Conservation (phyloP, 139 green algal genomes). For the Picochlorum costavermella region DNA sequence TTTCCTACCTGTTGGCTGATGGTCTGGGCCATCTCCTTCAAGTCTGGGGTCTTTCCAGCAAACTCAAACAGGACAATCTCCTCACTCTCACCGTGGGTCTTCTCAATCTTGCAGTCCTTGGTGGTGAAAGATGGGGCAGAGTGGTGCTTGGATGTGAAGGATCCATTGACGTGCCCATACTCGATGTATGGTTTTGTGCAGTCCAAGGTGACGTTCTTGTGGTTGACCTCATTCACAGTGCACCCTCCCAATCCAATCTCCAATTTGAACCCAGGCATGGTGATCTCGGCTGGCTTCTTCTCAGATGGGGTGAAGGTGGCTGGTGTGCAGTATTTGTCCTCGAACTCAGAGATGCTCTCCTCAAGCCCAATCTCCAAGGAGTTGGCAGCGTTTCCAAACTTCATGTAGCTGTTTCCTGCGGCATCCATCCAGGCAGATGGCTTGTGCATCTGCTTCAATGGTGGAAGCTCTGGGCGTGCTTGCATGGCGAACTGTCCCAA, state of each 20-base stretch:
- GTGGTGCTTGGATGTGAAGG: constrained; percentile 19
- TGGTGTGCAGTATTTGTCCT: constrained; percentile 7
- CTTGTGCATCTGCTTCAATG: background rate
- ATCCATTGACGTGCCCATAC: constrained; percentile 1
- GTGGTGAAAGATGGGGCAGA: constrained; percentile 6
- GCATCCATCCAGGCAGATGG: constrained; percentile 2
- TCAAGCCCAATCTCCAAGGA: background rate
- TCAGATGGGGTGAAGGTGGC: background rate
- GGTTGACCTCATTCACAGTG: constrained; percentile 9
- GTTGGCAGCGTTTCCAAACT: background rate
- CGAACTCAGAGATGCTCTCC: background rate
- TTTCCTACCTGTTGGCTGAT: background rate
- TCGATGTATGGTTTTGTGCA: constrained; percentile 20
- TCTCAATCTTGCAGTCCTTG: constrained; percentile 29
- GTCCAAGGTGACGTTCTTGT: background rate
- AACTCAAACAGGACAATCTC: constrained; percentile 32
- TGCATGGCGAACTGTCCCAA: constrained; percentile 8
- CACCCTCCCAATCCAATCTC: constrained; percentile 20
- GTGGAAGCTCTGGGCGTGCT: constrained; percentile 1
- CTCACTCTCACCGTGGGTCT: constrained; percentile 18
- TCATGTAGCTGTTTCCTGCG: background rate
- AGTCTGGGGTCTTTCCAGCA: constrained; percentile 11
- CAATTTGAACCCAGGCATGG: constrained; percentile 11
- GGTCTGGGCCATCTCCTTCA: constrained; percentile 14
- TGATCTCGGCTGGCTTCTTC: constrained; percentile 7